Evolutionary conservation across 2,329 filamentous ascomycete genomes (phyloP), one percentile per base, ranked within the genome.

Genomic region (Paecilomyces niveus): DNA sequence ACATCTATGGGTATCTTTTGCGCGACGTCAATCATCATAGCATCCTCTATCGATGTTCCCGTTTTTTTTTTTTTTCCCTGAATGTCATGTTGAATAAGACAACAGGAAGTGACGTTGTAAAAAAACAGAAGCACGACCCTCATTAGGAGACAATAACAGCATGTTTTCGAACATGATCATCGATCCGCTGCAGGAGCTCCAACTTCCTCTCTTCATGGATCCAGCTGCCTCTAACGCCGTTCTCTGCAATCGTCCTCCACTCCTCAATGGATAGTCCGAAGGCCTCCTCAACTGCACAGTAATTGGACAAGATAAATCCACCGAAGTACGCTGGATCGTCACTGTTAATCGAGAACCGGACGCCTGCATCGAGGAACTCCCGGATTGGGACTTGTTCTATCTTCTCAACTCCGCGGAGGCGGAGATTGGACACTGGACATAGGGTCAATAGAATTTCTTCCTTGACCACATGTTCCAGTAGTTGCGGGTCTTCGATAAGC

Each of bases 291-390:
- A 92, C 86, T 1, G 86, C 86, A 65, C 84, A 87, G 73, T 88
- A 92, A 64, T 91, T 91, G 65, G 89, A 87, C 55, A 89, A 75
- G 56, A 92, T 83, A 71, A 90, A 91, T 0, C 84, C 86, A 2
- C 88, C 87, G 74, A 92, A 92, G 68, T 90, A 90, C 10, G 86
- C 87, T 59, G 87, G 87, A 68, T 90, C 87, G 67, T 90, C 88
- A 63, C 85, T 88, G 72, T 90, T 90, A 70, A 91, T 83, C 58
- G 84, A 88, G 71, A 90, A 90, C 61, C 76, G 80, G 45, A 90
- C 84, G 0, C 85, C 84, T 5, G 76, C 76, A 49, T 88, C 82
- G 21, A 90, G 72, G 64, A 89, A 87, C 56, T 74, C 76, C 13
- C 85, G 78, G 59, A 90, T 80, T 0, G 88, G 87, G 33, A 87